These are phyloP conservation scores for Hypoxylon sp. DNA, from an alignment of 2,329 filamentous ascomycete species.

Conservation along the genomic window DNA sequence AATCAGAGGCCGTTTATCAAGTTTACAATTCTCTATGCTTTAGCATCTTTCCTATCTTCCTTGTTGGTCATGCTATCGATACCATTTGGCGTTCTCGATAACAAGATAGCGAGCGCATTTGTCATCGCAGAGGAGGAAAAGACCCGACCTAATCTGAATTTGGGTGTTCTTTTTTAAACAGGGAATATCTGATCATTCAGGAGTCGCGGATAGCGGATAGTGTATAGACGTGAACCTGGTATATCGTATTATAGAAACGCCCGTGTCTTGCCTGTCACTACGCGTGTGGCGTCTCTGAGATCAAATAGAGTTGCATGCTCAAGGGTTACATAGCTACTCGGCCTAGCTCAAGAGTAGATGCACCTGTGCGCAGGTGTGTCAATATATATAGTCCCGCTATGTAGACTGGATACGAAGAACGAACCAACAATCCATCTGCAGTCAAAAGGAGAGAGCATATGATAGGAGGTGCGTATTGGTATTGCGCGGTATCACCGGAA, in stretches of 20 bases:
- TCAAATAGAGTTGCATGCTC: slow-evolving; percentile 26
- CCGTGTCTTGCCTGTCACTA: slow-evolving; percentile 10
- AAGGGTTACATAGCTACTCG: slow-evolving; percentile 21
- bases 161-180: neutral
- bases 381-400: slow-evolving; percentile 32
- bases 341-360: slow-evolving; percentile 25
- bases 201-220: slow-evolving; percentile 3
- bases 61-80: neutral
- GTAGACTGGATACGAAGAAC: slow-evolving; percentile 33
- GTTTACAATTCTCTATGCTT: slow-evolving; percentile 4
- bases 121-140: neutral
- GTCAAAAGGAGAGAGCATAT: slow-evolving; percentile 36
- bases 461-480: slow-evolving; percentile 22
- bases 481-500: slow-evolving; percentile 25
- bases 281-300: slow-evolving; percentile 23
- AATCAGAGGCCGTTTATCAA: slow-evolving; percentile 12
- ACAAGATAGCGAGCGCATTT: neutral
- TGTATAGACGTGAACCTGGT: neutral
- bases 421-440: slow-evolving; percentile 36
- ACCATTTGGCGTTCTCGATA: neutral
- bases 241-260: slow-evolving; percentile 12
- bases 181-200: neutral
- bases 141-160: neutral
- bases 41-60: neutral
- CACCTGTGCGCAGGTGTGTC: slow-evolving; percentile 24